Percentiles rank a stretch among this genome's conserved stretches.
Conservation (phyloP, 2,329 filamentous ascomycete genomes). For the Alternaria ethzedia region DNA sequence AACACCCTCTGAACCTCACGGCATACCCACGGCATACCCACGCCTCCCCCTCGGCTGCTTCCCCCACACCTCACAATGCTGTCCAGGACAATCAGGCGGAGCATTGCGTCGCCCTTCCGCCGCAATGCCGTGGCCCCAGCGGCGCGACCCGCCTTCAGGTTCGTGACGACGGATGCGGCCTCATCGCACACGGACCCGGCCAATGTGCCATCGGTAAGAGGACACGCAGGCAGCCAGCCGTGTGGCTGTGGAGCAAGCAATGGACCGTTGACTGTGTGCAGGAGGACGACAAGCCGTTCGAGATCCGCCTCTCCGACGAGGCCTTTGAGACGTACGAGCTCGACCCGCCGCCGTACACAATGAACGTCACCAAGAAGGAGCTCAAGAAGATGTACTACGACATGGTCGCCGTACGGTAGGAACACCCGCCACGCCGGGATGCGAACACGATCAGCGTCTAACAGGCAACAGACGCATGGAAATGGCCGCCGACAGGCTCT, state of each 20-base stretch:
- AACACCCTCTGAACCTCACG: slow-evolving; percentile 25
- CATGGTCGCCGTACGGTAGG: slow-evolving; percentile 93
- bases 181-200: slow-evolving; percentile 85
- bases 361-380: slow-evolving; percentile 95
- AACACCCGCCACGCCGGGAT: neutral
- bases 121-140: slow-evolving; percentile 46
- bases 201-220: slow-evolving; percentile 69
- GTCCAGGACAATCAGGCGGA: slow-evolving; percentile 49
- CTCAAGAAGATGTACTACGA: slow-evolving; percentile 99
- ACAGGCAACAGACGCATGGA: slow-evolving; percentile 83
- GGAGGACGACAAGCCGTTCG: slow-evolving; percentile 94
- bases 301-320: slow-evolving; percentile 92
- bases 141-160: slow-evolving; percentile 58
- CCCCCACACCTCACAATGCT: slow-evolving; percentile 44
- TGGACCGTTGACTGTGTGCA: slow-evolving; percentile 50
- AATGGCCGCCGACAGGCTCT: slow-evolving; percentile 97
- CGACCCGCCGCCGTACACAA: slow-evolving; percentile 90
- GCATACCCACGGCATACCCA: slow-evolving; percentile 5
- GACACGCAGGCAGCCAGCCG: slow-evolving; percentile 6
- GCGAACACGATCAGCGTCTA: slow-evolving; percentile 11
- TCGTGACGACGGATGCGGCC: slow-evolving; percentile 94
- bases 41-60: slow-evolving; percentile 23
- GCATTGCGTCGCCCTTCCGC: slow-evolving; percentile 48
- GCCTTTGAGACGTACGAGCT: slow-evolving; percentile 99
- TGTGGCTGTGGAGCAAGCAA: neutral